Base-by-base conservation (phyloP, 2,329 filamentous ascomycete species). In the Phymatotrichopsis omnivora region DNA sequence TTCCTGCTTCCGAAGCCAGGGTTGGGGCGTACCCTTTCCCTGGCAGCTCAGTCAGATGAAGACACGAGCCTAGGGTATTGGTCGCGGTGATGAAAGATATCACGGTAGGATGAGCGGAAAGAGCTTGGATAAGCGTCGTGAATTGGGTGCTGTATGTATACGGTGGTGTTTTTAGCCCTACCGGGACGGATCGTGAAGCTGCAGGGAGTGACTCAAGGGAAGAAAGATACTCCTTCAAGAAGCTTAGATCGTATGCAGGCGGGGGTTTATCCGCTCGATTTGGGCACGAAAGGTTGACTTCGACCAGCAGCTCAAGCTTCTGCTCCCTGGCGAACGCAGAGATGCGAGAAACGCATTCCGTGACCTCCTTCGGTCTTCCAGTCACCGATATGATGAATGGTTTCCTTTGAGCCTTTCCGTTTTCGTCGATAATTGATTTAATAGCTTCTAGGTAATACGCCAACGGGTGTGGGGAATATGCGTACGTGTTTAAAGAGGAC, bases 201-300 rank as follows among this genome's bases (percentile, higher is more conserved):
- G 3, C 10, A 0, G 66, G 62, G 0, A 82, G 62, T n/a, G n/a
- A n/a, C n/a, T n/a, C n/a, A n/a, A n/a, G n/a, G 0, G 65, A 63
- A 1, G 55, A 52, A 2, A 87, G 63, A 51, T 84, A 85, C 4
- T 63, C 61, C 0, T 60, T 52, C 2, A 87, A 60, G 0, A 69
- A 65, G 0, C 54, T 53, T 0, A 66, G 62, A 6, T 73, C 69
- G 60, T 86, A 87, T 0, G 82, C 82, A 5, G 82, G 81, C 1
- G 83, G 83, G 1, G 82, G 77, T 35, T 72, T 71, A 14, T 67
- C 65, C 0, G 72, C 68, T 38, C 87, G 86, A 57, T 89, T 87
- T 0, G 83, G 83, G 56, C 83, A 87, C 24, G 75, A 81, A 23
- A 87, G 72, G 59, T 89, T 89, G 57, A 87, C 68, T 62, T 89